These are phyloP conservation scores for Pseudocercospora ulei DNA, from an alignment of 2,329 filamentous ascomycete genomes.

Conservation along the genomic window DNA sequence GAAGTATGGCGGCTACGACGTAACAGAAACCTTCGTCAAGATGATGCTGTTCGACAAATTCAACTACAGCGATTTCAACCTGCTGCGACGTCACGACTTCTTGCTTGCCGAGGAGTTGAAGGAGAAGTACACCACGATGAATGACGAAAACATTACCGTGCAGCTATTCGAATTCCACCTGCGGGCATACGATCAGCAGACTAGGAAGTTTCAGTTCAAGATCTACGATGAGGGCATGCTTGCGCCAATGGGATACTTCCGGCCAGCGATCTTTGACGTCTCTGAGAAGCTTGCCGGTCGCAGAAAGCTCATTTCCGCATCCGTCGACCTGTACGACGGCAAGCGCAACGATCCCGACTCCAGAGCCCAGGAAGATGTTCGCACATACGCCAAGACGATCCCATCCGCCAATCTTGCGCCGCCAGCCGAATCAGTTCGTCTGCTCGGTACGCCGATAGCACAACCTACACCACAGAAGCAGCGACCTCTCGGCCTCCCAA, in stretches of 20 bases:
- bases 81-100: conserved; percentile 82
- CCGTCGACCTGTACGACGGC: conserved; percentile 86
- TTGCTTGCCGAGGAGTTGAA: conserved; percentile 91
- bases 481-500: conserved; percentile 54
- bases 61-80: conserved; percentile 88
- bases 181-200: conserved; percentile 76
- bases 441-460: conserved; percentile 24
- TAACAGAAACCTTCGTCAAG: conserved; percentile 89
- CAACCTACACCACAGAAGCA: conserved; percentile 28
- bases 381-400: conserved; percentile 43
- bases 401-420: conserved; percentile 36
- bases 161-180: conserved; percentile 85
- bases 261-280: conserved; percentile 78
- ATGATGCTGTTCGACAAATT: conserved; percentile 98
- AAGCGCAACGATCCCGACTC: conserved; percentile 86
- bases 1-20: conserved; percentile 85
- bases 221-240: conserved; percentile 92
- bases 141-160: conserved; percentile 78
- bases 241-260: conserved; percentile 90
- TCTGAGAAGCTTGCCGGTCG: conserved; percentile 67
- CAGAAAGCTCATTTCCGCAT: conserved; percentile 71
- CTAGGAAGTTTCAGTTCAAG: conserved; percentile 89
- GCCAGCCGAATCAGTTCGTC: conserved; percentile 41
- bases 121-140: conserved; percentile 83
- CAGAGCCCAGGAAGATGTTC: conserved; percentile 63